Evolutionary conservation across 306 rosid species (phyloP), one percentile per base, ranked within the genome.

Genomic region (Cucurbita pepo): DNA sequence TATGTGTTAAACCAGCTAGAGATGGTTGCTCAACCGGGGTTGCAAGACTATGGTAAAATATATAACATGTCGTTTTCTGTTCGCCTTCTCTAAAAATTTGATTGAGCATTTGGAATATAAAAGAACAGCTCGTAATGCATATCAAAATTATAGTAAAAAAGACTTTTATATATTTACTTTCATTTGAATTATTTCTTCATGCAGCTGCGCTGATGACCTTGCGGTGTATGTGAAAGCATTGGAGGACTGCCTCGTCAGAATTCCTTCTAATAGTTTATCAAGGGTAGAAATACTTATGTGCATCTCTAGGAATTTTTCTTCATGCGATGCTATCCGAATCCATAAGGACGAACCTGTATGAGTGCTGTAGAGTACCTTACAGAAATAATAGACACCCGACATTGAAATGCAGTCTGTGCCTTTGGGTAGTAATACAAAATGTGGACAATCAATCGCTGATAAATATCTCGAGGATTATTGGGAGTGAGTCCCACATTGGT

Each of bases 11-110:
- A 83, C 98, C 98, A 44, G 86, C 97, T 65, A 90, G 80, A 82
- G 98, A 90, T 81, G 98, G 98, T 78, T 93, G 98, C 85, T 93
- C 97, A 69, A 90, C 97, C 45, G 98, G 98, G 79, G 97, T 93
- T 75, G 98, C 94, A 57, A 85, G 97, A 84, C 81, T 93, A 82
- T 83, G 97, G 98, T 93, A 90, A 59, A 48, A 41, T 9, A 65
- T 65, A 6, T 19, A 43, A 18, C 38, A 44, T 5, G 77, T 76
- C 76, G 72, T 36, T 44, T 58, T 69, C 57, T 74, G 62, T 79
- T 78, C 6, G 77, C 41, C 5, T 19, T 45, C n/a, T 54, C 69
- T 69, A 66, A 63, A 22, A 30, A 54, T 77, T 77, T 62, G 3
- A 41, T 75, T 40, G 58, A 58, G 21, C 76, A 58, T 5, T 65